Percentiles rank a stretch among this genome's conserved stretches.
phyloP scores from a whole-genome alignment of 495 filamentous ascomycete genomes.

The Penicillium cinerascens region DNA sequence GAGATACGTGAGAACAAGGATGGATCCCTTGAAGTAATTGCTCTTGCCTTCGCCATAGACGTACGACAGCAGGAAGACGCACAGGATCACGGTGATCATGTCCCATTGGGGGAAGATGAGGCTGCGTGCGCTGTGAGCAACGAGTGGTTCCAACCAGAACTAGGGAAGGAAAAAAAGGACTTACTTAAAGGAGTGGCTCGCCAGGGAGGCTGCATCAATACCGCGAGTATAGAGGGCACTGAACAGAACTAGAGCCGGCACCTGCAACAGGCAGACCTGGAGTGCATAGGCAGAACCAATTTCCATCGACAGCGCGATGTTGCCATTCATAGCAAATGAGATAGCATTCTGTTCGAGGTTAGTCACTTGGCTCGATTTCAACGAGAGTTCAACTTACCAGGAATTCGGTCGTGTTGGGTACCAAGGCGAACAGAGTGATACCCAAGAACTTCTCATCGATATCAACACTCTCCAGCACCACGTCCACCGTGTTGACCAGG shows the following conservation, averaged over 20 bases:
- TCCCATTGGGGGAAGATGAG: constrained; percentile 99
- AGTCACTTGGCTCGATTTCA: constrained; percentile 15
- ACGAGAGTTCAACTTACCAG: constrained; percentile 56
- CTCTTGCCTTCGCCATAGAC: constrained; percentile 97
- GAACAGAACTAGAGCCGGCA: constrained; percentile 89
- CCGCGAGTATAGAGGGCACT: constrained; percentile 59
- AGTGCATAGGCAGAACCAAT: constrained; percentile 97
- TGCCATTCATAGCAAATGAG: constrained; percentile 99
- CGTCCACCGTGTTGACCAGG: constrained; percentile 91
- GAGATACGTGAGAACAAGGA: constrained; percentile 88
- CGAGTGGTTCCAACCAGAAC: background rate
- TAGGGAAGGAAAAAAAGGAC: constrained; percentile 10
- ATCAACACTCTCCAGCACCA: constrained; percentile 81
- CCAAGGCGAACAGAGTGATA: constrained; percentile 93
- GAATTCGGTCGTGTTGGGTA: constrained; percentile 98
- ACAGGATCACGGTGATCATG: constrained; percentile 95
- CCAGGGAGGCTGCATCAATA: constrained; percentile 55
- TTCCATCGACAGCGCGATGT: constrained; percentile 98
- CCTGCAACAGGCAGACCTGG: constrained; percentile 95
- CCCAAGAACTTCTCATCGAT: constrained; percentile 98
- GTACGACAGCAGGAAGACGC: constrained; percentile 94
- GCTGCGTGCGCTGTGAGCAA: constrained; percentile 31
- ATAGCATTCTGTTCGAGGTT: constrained; percentile 78
- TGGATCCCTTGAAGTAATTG: constrained; percentile 74
- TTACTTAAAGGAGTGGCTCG: constrained; percentile 77